Evolutionary conservation across 169 alveolate genomes (phyloP).

Genomic region (Babesia caballi): DNA sequence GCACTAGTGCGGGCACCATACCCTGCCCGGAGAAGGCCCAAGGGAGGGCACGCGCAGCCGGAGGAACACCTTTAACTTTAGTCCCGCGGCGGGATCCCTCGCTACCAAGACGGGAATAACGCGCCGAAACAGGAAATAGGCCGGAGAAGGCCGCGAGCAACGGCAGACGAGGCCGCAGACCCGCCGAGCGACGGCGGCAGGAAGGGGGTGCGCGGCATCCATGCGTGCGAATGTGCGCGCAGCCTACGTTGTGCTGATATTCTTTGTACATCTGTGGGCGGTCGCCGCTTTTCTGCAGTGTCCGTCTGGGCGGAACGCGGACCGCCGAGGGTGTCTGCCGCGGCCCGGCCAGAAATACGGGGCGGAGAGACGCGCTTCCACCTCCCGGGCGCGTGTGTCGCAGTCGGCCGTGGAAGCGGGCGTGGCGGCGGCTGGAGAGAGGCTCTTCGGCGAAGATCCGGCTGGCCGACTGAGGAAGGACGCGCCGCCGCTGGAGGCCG

Average conservation of each 20-base stretch:
- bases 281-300: neutral
- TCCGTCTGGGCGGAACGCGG: neutral
- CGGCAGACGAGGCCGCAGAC: neutral
- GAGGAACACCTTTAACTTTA: too few species aligned
- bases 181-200: neutral
- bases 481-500: constrained; percentile 14
- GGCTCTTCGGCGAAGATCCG: neutral
- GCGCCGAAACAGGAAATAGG: too few species aligned
- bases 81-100: too few species aligned
- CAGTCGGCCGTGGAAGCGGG: neutral
- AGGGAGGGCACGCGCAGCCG: too few species aligned
- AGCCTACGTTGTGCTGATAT: neutral
- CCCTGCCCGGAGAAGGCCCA: too few species aligned
- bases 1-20: too few species aligned
- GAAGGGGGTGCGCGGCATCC: neutral
- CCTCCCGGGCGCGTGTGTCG: neutral
- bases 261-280: neutral
- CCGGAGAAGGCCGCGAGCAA: too few species aligned
- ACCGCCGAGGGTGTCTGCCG: neutral
- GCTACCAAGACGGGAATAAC: too few species aligned
- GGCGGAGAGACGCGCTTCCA: neutral
- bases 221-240: neutral
- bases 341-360: neutral
- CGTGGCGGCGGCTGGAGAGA: neutral
- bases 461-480: neutral